phyloP scores from a whole-genome alignment of 2,329 filamentous ascomycete species.

The Colletotrichum sp. region DNA sequence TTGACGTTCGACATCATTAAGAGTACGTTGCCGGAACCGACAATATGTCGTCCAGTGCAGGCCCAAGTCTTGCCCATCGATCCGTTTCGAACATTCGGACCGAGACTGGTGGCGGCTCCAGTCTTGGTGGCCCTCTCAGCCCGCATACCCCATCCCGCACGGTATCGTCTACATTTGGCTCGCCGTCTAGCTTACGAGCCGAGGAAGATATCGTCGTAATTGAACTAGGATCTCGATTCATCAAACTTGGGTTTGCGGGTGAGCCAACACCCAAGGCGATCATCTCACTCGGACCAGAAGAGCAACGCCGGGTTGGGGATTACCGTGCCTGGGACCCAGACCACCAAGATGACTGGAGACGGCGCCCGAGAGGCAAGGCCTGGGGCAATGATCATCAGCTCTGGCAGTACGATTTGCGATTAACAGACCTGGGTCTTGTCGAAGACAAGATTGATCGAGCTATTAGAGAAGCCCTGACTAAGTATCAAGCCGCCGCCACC shows the following conservation, averaged over 20 bases:
- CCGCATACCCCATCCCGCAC: conserved; percentile 67
- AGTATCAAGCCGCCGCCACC: conserved; percentile 55
- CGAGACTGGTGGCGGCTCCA: conserved; percentile 36
- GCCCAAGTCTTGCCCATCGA: conserved; percentile 57
- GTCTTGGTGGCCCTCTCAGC: conserved; percentile 40
- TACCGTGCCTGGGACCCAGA: conserved; percentile 73
- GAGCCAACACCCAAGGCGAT: conserved; percentile 77
- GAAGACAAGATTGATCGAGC: conserved; percentile 87
- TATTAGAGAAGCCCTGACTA: conserved; percentile 81
- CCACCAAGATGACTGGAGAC: conserved; percentile 53
- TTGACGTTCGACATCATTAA: neutral
- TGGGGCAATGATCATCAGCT: conserved; percentile 75
- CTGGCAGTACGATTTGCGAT: conserved; percentile 77
- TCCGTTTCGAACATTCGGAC: conserved; percentile 62
- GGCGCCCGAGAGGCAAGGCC: conserved; percentile 46
- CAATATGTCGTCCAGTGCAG: conserved; percentile 38
- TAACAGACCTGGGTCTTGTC: conserved; percentile 78
- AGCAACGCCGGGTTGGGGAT: conserved; percentile 80
- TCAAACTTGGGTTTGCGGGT: conserved; percentile 86
- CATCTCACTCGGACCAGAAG: conserved; percentile 75
- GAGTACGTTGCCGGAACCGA: neutral
- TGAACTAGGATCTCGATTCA: conserved; percentile 79
- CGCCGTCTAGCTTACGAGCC: conserved; percentile 65
- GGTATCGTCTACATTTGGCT: conserved; percentile 61
- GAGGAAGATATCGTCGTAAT: conserved; percentile 88